Evolutionary conservation across 768 basidiomycete genomes (phyloP), one percentile per base, ranked within the genome.

Genomic region (Amanita rubescens): DNA sequence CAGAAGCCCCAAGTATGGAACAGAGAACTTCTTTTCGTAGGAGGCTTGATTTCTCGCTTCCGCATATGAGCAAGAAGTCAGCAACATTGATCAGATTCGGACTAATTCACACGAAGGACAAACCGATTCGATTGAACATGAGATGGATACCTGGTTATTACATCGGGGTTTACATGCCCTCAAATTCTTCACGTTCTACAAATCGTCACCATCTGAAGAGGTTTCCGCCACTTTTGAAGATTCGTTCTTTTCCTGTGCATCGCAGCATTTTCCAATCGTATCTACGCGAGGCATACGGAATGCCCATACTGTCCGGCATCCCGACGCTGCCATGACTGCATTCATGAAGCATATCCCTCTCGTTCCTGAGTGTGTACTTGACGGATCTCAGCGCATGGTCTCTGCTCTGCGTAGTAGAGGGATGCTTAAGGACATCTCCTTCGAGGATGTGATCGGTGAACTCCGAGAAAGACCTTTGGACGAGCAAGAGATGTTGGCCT

Each of bases 171-270:
- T 92, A 15, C 95, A 97, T 60, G 78, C 85, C 5, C 73, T 96
- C 49, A 82, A 81, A 55, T 96, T 96, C 71, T 97, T 96, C 73
- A 87, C 90, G 1, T 97, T 92, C 67, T 80, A 84, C 58, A 71
- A 78, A 2, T 95, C 95, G 0, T 95, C 95, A 0, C 95, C 95
- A 1, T 91, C 89, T 0, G 65, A 81, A 1, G 80, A 88, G 44
- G 89, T 97, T 27, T 84, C 90, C 0, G 69, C 67, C 9, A 67
- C 80, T 14, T 77, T 94, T 54, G 86, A 92, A 64, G 69, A 74
- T 1, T 83, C 86, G 1, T 97, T 97, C 70, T 96, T 94, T 65
- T 67, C 72, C 0, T 89, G 85, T 57, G 73, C 75, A 9, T 59
- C 66, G 1, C 70, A 68, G 2, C 68, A 73, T 0, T 79, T 95